Conservation (phyloP, 2,329 filamentous ascomycete genomes). For the Calonectria hongkongensis region DNA sequence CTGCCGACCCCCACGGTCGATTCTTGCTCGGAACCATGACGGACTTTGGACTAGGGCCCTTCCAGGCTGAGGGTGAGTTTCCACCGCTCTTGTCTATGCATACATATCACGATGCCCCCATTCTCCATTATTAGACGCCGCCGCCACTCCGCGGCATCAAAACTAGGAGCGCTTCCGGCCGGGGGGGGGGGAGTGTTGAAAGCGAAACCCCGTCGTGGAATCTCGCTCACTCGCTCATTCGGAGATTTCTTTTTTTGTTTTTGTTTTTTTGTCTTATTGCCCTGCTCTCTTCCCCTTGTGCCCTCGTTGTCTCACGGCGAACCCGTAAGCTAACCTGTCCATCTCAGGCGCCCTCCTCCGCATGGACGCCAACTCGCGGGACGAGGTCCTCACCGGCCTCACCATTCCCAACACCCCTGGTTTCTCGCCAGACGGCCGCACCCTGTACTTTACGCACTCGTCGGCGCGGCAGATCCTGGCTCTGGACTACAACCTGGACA, state of each 20-base stretch:
- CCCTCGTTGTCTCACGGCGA: constrained; percentile 14
- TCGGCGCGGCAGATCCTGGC: constrained; percentile 81
- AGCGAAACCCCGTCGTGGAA: neutral
- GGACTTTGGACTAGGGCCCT: constrained; percentile 76
- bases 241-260: constrained; percentile 3
- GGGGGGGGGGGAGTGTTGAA: neutral
- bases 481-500: constrained; percentile 82
- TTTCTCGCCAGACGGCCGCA: constrained; percentile 84
- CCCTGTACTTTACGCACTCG: constrained; percentile 90
- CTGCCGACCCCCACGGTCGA: constrained; percentile 84
- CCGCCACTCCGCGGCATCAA: constrained; percentile 12
- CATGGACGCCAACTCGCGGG: constrained; percentile 77
- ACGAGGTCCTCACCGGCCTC: constrained; percentile 77
- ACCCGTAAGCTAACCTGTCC: constrained; percentile 28
- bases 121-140: constrained; percentile 42
- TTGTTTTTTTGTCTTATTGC: neutral
- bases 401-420: constrained; percentile 90
- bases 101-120: constrained; percentile 16
- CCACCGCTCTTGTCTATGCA: neutral
- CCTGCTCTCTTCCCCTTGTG: neutral
- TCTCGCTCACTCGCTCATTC: constrained; percentile 12
- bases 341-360: constrained; percentile 81
- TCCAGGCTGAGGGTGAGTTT: constrained; percentile 75
- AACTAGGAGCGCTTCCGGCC: constrained; percentile 7
- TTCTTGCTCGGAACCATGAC: constrained; percentile 94